Percentiles rank a stretch among this genome's conserved stretches.
Evolutionary conservation across 441 rosid species (phyloP).

Genomic region (Pelargonium australe): DNA sequence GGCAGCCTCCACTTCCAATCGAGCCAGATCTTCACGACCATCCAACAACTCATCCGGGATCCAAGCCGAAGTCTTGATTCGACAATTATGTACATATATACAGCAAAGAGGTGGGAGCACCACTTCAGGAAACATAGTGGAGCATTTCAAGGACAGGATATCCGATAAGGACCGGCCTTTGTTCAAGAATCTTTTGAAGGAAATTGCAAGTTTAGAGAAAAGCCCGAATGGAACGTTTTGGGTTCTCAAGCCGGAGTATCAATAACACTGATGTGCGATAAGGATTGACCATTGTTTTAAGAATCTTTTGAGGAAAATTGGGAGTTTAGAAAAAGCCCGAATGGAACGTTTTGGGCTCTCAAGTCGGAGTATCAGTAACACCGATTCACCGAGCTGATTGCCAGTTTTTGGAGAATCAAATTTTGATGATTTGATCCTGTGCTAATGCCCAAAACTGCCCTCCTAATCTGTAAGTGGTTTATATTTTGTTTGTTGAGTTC

Average conservation of each 20-base stretch:
- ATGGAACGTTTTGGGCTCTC: constrained; percentile 64
- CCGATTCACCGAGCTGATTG: constrained; percentile 1
- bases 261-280: constrained; percentile 28
- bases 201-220: constrained; percentile 58
- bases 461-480: too few species aligned
- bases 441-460: too few species aligned
- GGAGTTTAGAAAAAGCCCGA: constrained; percentile 42
- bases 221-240: constrained; percentile 49
- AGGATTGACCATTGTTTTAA: constrained; percentile 64
- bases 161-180: constrained; percentile 50
- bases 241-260: constrained; percentile 76
- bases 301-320: constrained; percentile 79
- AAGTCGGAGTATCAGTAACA: constrained; percentile 53
- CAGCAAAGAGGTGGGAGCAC: constrained; percentile 70
- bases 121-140: constrained; percentile 61
- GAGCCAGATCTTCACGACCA: constrained; percentile 32
- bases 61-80: constrained; percentile 78
- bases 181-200: constrained; percentile 77
- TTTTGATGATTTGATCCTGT: too few species aligned
- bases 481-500: too few species aligned
- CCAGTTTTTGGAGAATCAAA: too few species aligned
- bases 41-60: constrained; percentile 25
- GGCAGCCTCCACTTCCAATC: constrained; percentile 32
- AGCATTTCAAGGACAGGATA: constrained; percentile 65
- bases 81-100: constrained; percentile 73